Evolutionary conservation across 805 yeast species (phyloP).

Genomic region (Ogataea philodendri): DNA sequence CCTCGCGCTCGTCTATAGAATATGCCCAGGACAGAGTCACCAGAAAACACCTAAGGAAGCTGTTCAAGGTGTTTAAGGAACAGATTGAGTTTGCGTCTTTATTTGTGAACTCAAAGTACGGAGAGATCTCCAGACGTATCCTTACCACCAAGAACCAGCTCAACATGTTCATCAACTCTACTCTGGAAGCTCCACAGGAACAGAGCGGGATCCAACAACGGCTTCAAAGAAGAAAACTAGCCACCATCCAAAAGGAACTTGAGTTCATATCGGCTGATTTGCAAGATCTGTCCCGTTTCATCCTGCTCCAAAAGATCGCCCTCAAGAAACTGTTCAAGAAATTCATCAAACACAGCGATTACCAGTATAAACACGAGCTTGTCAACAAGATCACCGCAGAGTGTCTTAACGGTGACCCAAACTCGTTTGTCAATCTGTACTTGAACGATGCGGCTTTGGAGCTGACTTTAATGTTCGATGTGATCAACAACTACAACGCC

Average conservation of each 20-base stretch:
- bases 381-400: conserved; percentile 32
- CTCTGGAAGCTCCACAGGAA: conserved; percentile 7
- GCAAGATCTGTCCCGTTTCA: conserved; percentile 67
- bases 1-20: conserved; percentile 3
- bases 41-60: conserved; percentile 28
- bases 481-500: conserved; percentile 33
- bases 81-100: conserved; percentile 61
- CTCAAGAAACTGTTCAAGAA: conserved; percentile 73
- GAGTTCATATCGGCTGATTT: conserved; percentile 47
- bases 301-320: conserved; percentile 71
- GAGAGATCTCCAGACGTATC: conserved; percentile 59
- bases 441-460: conserved; percentile 61
- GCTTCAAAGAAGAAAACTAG: conserved; percentile 24
- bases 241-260: conserved; percentile 36
- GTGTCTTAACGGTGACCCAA: conserved; percentile 37
- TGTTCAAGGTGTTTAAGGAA: conserved; percentile 46
- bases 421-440: conserved; percentile 60
- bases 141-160: conserved; percentile 28
- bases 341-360: conserved; percentile 46
- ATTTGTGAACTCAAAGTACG: conserved; percentile 64
- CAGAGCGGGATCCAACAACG: conserved; percentile 17
- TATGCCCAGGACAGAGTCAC: conserved; percentile 20
- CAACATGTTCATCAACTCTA: conserved; percentile 25
- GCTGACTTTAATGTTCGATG: conserved; percentile 53
- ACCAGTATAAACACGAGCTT: conserved; percentile 32